Conservation (phyloP, 2,329 filamentous ascomycete genomes). For the Arthrinium puccinioides region DNA sequence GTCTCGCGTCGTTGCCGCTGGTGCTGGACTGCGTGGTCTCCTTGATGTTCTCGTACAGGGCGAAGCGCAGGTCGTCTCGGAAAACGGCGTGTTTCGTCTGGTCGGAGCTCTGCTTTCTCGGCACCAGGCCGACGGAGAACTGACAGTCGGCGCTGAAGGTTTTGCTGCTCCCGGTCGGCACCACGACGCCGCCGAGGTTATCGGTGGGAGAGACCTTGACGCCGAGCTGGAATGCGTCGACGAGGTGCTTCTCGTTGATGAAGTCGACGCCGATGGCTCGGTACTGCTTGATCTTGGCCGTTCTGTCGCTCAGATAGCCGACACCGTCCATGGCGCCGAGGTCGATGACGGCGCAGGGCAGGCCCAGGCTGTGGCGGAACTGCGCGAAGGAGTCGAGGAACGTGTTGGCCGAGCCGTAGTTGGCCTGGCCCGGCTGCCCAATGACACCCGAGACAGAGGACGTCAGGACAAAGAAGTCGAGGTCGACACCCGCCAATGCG, state of each 20-base stretch:
- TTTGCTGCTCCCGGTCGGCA: too few species aligned
- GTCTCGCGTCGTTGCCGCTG: too few species aligned
- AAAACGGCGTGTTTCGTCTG: too few species aligned
- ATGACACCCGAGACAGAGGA: constrained; percentile 44
- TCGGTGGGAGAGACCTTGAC: neutral
- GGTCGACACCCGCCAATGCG: constrained; percentile 26
- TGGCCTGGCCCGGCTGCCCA: constrained; percentile 42
- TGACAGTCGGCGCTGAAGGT: neutral
- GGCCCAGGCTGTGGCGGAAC: constrained; percentile 28
- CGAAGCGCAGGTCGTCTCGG: too few species aligned
- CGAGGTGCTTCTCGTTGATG: neutral
- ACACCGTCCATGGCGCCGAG: constrained; percentile 43
- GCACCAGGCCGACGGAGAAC: neutral
- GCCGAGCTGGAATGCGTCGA: neutral
- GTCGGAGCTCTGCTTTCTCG: too few species aligned
- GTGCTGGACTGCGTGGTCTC: too few species aligned
- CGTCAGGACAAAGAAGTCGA: constrained; percentile 44
- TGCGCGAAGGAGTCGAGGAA: constrained; percentile 35
- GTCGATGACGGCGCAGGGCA: constrained; percentile 40
- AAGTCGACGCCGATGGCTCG: neutral
- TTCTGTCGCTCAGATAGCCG: constrained; percentile 25
- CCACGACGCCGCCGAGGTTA: too few species aligned
- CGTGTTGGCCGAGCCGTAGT: constrained; percentile 43
- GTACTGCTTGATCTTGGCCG: neutral
- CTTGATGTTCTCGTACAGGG: too few species aligned